A percentile compares a stretch with the other conserved stretches of the same genome.
These are phyloP conservation scores for Elsinoe arachidis DNA, from an alignment of 2,329 filamentous ascomycete species.

Conservation along the genomic window DNA sequence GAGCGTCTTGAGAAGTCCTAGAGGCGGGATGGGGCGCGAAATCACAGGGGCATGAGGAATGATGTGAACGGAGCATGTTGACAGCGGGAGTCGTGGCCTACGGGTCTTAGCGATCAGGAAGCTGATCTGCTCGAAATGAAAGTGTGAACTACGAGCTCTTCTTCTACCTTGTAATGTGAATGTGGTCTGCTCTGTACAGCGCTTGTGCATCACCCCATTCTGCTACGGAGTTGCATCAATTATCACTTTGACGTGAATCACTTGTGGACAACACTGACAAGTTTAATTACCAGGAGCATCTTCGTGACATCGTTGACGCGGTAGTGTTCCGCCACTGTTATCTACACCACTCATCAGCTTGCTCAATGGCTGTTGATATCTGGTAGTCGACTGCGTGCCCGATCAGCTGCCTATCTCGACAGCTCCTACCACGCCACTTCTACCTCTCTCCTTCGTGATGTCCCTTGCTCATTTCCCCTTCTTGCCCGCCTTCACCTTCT, in stretches of 20 bases:
- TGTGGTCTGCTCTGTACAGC: not conserved
- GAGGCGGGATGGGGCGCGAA: not conserved
- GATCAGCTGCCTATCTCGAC: not conserved
- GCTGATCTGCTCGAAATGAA: not conserved
- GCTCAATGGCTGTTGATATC: too few species aligned
- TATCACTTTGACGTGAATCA: too few species aligned
- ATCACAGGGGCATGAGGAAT: not conserved
- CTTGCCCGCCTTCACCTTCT: constrained; percentile 27
- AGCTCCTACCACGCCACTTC: not conserved
- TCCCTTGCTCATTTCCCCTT: constrained; percentile 19
- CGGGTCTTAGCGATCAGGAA: not conserved
- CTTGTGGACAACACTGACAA: too few species aligned
- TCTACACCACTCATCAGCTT: too few species aligned
- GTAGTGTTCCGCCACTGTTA: not conserved
- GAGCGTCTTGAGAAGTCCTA: constrained; percentile 36
- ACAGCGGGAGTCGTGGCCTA: not conserved
- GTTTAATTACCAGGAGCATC: too few species aligned
- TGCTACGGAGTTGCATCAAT: too few species aligned
- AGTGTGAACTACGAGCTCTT: not conserved
- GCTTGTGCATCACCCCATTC: too few species aligned
- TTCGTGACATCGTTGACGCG: not conserved
- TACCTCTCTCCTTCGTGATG: too few species aligned
- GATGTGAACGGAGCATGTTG: not conserved
- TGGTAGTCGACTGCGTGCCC: too few species aligned
- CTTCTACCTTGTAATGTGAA: not conserved